Evolutionary conservation across 2,329 filamentous ascomycete genomes (phyloP), one percentile per base, ranked within the genome.

Genomic region (Colletotrichum noveboracense): DNA sequence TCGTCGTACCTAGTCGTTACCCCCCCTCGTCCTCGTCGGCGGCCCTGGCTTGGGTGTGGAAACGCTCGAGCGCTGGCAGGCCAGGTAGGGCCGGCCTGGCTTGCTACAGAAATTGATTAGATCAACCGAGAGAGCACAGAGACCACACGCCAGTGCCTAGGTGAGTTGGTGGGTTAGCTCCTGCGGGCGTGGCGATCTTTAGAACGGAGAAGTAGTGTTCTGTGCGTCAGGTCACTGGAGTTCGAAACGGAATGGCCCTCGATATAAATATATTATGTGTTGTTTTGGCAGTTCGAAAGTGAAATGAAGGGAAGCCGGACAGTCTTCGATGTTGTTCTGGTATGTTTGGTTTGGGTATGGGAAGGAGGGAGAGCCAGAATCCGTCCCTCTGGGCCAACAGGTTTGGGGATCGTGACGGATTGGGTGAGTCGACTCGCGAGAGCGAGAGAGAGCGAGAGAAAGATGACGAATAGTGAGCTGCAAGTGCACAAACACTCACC

Each of bases 61-160:
- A 70, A 74, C 76, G 77, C 77, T 77, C 77, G 77, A 78, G 77
- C 77, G 69, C 66, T 77, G 76, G 76, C 76, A 77, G 76, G 62
- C 69, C 66, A 71, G 71, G 74, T 68, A 72, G 72, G 73, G 74
- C 69, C 56, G 76, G 74, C 75, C 71, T 76, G 76, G 67, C 67
- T 76, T 77, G 74, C 75, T 78, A 77, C 77, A 78, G 77, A 78
- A 80, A 79, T 78, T 78, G 78, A 79, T 76, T 75, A 79, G 78
- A 79, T 79, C 78, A 78, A 76, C 78, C 77, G 77, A 78, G 76
- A 74, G 71, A 66, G 70, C 76, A 71, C 68, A 80, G 68, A 67
- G 70, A 68, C 77, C 66, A 77, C 66, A 43, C 48, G 66, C 66
- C 66, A 68, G 66, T 52, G 48, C 52, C 48, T 18, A 28, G 52